Conservation (phyloP, 176 grass and related monocot genomes). For the Phoenix roebelenii region DNA sequence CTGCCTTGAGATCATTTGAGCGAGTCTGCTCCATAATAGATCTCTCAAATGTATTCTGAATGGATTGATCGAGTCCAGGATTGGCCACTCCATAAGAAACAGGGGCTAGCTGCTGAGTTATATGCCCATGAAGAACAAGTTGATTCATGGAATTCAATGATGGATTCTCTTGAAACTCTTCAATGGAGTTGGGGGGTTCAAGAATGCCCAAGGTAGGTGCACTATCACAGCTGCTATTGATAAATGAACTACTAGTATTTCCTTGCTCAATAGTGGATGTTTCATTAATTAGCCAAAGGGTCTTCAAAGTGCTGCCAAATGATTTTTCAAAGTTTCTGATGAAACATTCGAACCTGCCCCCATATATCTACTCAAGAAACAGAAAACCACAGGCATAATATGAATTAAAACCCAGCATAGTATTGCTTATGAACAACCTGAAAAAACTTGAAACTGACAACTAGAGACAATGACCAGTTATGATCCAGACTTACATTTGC, state of each 20-base stretch:
- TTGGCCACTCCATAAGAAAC: constrained; percentile 20
- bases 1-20: constrained; percentile 74
- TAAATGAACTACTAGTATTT: constrained; percentile 21
- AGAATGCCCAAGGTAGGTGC: constrained; percentile 19
- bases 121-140: constrained; percentile 33
- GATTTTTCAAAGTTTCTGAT: constrained; percentile 89
- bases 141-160: constrained; percentile 9
- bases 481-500: constrained; percentile 54
- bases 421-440: not conserved
- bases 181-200: constrained; percentile 6
- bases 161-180: not conserved
- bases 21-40: constrained; percentile 65
- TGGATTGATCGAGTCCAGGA: constrained; percentile 26
- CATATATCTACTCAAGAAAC: constrained; percentile 63
- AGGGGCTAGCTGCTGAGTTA: constrained; percentile 32
- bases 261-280: constrained; percentile 27
- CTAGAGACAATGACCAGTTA: constrained; percentile 4
- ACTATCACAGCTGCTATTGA: constrained; percentile 17
- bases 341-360: constrained; percentile 65
- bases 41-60: constrained; percentile 59
- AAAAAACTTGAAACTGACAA: constrained; percentile 4
- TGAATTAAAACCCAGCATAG: too few relatives aligned
- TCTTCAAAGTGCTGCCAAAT: constrained; percentile 84
- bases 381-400: not conserved
- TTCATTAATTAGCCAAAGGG: constrained; percentile 60